Evolutionary conservation across 805 yeast genomes (phyloP), one percentile per base, ranked within the genome.

Genomic region (Pichia ethanolica): DNA sequence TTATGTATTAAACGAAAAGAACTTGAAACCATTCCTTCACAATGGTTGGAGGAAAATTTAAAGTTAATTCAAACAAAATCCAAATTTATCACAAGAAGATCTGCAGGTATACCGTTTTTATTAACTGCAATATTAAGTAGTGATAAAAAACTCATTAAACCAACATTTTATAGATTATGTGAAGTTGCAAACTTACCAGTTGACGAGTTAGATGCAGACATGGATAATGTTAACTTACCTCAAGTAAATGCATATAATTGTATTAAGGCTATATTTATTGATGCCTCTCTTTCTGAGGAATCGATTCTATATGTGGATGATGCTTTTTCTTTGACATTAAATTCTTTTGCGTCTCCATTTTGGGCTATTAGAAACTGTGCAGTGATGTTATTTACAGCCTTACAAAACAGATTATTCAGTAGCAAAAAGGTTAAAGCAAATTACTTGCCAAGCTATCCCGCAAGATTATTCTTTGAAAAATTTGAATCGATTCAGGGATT

Each of bases 281-380:
- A 90, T 50, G 73, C 90, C 0, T 69, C 75, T 26, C 67, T 93
- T n/a, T 69, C 88, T 0, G 73, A 69, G 2, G 65, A 69, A 1
- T 75, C 86, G 10, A 63, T 76, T 0, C 64, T 66, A 5, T 82
- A 71, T 59, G 71, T 83, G 8, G 82, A 82, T 50, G 65, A 67
- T 10, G 84, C 86, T 0, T 67, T 91, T 30, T 71, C 73, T 28
- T 63, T 87, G 25, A 72, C 95, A 0, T 71, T 93, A 40, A 58
- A 67, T 2, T 74, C 81, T 35, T 88, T 91, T 65, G 72, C 78
- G 1, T 79, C 86, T 2, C 69, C 74, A 2, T 71, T 81, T 27
- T 91, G 98, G 98, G 81, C 96, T 0, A 75, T 91, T 30, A 74
- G 96, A 60, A 91, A 91, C 62, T 88, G 97, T 64, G 89, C 96